Percentiles rank a stretch among this genome's conserved stretches.
These are phyloP conservation scores for Blepharisma undulans DNA, from an alignment of 169 alveolate genomes.

Conservation along the genomic window DNA sequence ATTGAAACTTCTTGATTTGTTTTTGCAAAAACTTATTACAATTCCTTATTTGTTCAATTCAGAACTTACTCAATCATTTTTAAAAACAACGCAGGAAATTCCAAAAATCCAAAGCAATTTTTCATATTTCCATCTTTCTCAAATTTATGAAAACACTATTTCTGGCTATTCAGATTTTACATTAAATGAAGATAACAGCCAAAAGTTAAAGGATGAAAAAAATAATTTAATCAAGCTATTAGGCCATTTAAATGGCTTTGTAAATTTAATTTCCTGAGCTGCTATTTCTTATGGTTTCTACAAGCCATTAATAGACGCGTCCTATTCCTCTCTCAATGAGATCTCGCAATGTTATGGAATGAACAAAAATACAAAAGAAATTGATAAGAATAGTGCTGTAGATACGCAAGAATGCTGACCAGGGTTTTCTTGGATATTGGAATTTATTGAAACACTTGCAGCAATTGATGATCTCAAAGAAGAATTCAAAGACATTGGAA, in stretches of 20 bases:
- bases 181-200: background rate
- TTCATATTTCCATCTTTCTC: background rate
- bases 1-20: background rate
- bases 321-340: too few relatives aligned
- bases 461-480: background rate
- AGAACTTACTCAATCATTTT: background rate
- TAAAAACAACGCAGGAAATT: background rate
- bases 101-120: background rate
- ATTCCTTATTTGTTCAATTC: background rate
- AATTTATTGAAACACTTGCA: background rate
- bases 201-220: background rate
- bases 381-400: too few relatives aligned
- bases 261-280: background rate
- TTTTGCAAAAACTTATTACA: background rate
- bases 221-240: background rate
- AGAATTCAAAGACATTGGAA: background rate
- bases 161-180: background rate
- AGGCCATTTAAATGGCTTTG: background rate
- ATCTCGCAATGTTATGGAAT: background rate
- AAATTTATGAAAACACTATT: background rate
- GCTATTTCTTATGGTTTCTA: too few relatives aligned
- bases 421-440: background rate
- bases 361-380: background rate
- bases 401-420: background rate
- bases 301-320: too few relatives aligned